phyloP scores from a whole-genome alignment of 768 basidiomycete species.

The Calocybe indica region DNA sequence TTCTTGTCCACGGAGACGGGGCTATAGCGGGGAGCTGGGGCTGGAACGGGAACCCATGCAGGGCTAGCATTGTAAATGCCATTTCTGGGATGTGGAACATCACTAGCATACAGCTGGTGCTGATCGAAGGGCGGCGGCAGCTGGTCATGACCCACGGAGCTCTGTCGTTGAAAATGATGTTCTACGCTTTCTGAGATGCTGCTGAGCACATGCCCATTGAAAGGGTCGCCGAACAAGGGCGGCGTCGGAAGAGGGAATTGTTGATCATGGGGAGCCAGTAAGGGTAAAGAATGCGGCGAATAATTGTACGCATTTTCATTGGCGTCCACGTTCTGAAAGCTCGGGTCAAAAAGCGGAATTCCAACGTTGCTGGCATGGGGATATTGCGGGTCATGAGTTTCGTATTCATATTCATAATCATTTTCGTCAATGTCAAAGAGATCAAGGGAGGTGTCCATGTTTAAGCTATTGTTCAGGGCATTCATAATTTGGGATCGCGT shows the following conservation, averaged over 20 bases:
- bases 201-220: constrained; percentile 26
- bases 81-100: background rate
- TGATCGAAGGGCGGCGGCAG: too few relatives aligned
- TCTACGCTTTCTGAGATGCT: constrained; percentile 36
- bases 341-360: too few relatives aligned
- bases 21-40: constrained; percentile 4
- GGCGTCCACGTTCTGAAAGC: too few relatives aligned
- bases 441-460: constrained; percentile 42
- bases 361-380: too few relatives aligned
- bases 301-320: constrained; percentile 25
- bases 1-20: constrained; percentile 3
- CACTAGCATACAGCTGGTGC: too few relatives aligned
- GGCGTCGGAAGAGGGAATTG: constrained; percentile 13
- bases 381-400: constrained; percentile 11
- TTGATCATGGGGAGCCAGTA: constrained; percentile 16
- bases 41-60: constrained; percentile 15
- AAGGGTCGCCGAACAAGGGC: constrained; percentile 34
- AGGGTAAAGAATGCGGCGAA: constrained; percentile 21
- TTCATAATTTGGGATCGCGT: constrained; percentile 19
- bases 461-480: constrained; percentile 25
- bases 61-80: constrained; percentile 7
- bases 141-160: constrained; percentile 2
- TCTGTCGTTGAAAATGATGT: constrained; percentile 35
- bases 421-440: constrained; percentile 76
- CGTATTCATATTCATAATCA: constrained; percentile 47